Evolutionary conservation across 371 early-diverging fungal species (phyloP), one percentile per base, ranked within the genome.

Genomic region (Catenaria anguillulae): DNA sequence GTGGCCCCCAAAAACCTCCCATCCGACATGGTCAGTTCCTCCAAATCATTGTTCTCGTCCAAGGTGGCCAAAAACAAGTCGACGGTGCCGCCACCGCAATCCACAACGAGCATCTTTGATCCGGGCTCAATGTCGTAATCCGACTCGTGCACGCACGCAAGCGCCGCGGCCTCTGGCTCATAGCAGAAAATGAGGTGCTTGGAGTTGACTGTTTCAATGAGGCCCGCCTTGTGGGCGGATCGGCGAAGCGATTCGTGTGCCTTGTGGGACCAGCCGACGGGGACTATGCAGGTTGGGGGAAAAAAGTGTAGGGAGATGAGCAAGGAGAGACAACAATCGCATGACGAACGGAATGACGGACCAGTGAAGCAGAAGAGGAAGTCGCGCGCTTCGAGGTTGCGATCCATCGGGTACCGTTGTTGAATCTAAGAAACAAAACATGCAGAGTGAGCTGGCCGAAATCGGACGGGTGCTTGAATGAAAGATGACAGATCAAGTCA

Each of bases 61-160:
- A 58, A 36, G 2, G 12, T 8, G 29, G n/a, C 19, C 58, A 58
- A 15, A 31, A 58, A 58, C 36, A 24, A 19, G 5, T 58, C 58
- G 36, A 33, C 58, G 24, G 58, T 58, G 36, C 58, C 58, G 43
- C 58, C 58, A 6, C 58, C 58, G 43, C 58, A 58, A 31, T 58
- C 58, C n/a, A 58, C 58, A 19, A 58, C 58, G 24, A 58, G 43
- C 58, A 58, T 33, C 42, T n/a, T 33, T 3, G 36, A 34, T 24
- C 21, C 15, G 36, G 36, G 26, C 36, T n/a, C 12, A 19, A 58
- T 58, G 24, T n/a, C 26, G 21, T 33, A 17, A 2, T n/a, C 26
- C 24, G 40, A 40, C 58, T 58, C 58, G 43, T 58, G 43, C 24
- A 40, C 36, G 43, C 58, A 58, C 36, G 58, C 33, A 24, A 58